These are phyloP conservation scores for Stropharia rugosoannulata DNA, from an alignment of 768 basidiomycete species.

Conservation along the genomic window DNA sequence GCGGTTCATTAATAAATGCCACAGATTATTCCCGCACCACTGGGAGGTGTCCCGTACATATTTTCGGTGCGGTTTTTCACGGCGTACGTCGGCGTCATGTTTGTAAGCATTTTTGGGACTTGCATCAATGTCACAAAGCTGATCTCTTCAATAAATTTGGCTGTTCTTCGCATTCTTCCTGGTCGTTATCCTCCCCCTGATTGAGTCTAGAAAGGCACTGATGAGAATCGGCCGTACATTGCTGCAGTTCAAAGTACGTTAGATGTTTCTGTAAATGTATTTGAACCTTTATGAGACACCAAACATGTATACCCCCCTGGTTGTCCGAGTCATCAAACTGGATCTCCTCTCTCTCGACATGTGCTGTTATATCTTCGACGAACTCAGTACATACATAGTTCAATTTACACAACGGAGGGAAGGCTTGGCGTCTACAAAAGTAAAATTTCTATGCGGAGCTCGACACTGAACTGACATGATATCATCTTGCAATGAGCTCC, in stretches of 20 bases:
- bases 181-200: slow-evolving; percentile 10
- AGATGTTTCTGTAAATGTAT: background rate
- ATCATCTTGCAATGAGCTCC: too few species aligned
- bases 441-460: background rate
- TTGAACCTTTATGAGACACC: too few species aligned
- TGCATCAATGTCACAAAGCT: background rate
- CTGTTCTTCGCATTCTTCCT: slow-evolving; percentile 16
- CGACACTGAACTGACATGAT: too few species aligned
- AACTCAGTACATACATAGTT: too few species aligned
- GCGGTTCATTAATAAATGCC: background rate
- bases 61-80: slow-evolving; percentile 12
- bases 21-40: slow-evolving; percentile 11
- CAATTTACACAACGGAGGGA: too few species aligned
- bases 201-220: slow-evolving; percentile 10
- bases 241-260: background rate
- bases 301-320: too few species aligned
- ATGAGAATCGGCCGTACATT: slow-evolving; percentile 3
- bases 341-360: too few species aligned
- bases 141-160: slow-evolving; percentile 9
- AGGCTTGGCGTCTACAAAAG: background rate
- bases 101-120: slow-evolving; percentile 1
- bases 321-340: too few species aligned
- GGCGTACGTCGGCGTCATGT: slow-evolving; percentile 10
- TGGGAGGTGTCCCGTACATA: slow-evolving; percentile 12
- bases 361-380: too few species aligned